A percentile compares a stretch with the other conserved stretches of the same genome.
phyloP scores from a whole-genome alignment of 2,329 filamentous ascomycete species.

The Penicillium carneum region DNA sequence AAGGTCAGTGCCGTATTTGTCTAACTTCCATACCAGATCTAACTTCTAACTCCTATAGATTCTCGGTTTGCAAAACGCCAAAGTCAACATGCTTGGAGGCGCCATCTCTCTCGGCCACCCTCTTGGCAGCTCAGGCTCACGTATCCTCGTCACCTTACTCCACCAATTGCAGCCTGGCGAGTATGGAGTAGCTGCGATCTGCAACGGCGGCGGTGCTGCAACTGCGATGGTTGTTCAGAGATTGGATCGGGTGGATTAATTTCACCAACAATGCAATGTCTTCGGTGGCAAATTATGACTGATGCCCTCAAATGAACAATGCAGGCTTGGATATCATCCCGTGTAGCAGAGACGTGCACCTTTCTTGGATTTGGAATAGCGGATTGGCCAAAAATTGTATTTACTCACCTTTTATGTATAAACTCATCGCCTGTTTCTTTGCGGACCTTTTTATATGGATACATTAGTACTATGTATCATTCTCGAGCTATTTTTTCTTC shows the following conservation, averaged over 20 bases:
- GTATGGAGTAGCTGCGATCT: constrained; percentile 94
- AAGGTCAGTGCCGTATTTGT: constrained; percentile 63
- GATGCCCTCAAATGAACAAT: constrained; percentile 25
- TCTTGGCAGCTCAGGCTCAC: constrained; percentile 88
- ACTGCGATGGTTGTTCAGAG: constrained; percentile 90
- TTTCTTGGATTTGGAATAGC: not conserved
- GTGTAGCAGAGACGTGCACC: not conserved
- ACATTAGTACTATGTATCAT: too few relatives aligned
- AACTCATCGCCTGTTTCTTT: not conserved
- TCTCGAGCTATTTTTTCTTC: not conserved
- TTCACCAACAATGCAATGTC: not conserved
- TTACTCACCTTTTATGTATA: too few relatives aligned
- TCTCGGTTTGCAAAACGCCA: constrained; percentile 77
- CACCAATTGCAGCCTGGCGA: constrained; percentile 91
- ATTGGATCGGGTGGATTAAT: constrained; percentile 63
- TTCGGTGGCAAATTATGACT: constrained; percentile 10
- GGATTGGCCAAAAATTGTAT: not conserved
- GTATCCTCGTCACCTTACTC: constrained; percentile 86
- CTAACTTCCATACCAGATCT: constrained; percentile 20
- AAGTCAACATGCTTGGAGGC: constrained; percentile 86
- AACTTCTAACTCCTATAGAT: constrained; percentile 61
- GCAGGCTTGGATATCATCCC: not conserved
- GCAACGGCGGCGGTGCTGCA: constrained; percentile 92
- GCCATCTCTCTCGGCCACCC: constrained; percentile 93
- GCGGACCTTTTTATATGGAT: too few relatives aligned